Evolutionary conservation across 2,329 filamentous ascomycete species (phyloP).

Genomic region (Colletotrichum higginsianum): DNA sequence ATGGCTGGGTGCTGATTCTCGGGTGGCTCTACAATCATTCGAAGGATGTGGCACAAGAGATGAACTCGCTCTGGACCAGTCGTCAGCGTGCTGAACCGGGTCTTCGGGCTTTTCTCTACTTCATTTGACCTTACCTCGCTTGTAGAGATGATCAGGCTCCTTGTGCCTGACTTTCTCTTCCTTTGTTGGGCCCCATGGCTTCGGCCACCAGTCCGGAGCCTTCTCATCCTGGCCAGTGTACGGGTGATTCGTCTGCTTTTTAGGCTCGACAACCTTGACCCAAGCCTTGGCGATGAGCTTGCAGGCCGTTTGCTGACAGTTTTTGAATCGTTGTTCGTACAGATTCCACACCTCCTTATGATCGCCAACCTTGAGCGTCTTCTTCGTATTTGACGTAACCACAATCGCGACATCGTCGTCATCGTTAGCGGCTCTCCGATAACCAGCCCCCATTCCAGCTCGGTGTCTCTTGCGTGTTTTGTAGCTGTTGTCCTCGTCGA

Average conservation of each 20-base stretch:
- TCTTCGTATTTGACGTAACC: constrained; percentile 55
- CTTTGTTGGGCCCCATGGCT: constrained; percentile 65
- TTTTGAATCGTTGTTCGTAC: constrained; percentile 74
- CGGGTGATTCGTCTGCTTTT: constrained; percentile 82
- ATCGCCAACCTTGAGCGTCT: constrained; percentile 68
- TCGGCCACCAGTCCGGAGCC: constrained; percentile 78
- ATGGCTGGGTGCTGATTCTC: constrained; percentile 66
- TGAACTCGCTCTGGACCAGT: constrained; percentile 68
- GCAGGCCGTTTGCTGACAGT: constrained; percentile 79
- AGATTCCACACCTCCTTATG: constrained; percentile 69
- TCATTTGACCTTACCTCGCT: constrained; percentile 66
- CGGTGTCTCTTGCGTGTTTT: constrained; percentile 57
- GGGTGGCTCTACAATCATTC: constrained; percentile 67
- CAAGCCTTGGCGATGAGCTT: constrained; percentile 83
- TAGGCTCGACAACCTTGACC: constrained; percentile 82
- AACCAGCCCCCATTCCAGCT: constrained; percentile 36
- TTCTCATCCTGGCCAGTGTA: constrained; percentile 77
- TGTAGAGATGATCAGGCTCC: constrained; percentile 81
- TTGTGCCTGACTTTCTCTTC: constrained; percentile 74
- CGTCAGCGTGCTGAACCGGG: constrained; percentile 32
- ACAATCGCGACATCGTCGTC: constrained; percentile 61
- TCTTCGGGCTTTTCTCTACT: not conserved
- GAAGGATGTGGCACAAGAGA: constrained; percentile 73
- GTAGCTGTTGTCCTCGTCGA: constrained; percentile 49
- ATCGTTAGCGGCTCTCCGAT: constrained; percentile 55